Base-by-base conservation (phyloP, 176 grass and related monocot genomes). In the Oryza punctata region DNA sequence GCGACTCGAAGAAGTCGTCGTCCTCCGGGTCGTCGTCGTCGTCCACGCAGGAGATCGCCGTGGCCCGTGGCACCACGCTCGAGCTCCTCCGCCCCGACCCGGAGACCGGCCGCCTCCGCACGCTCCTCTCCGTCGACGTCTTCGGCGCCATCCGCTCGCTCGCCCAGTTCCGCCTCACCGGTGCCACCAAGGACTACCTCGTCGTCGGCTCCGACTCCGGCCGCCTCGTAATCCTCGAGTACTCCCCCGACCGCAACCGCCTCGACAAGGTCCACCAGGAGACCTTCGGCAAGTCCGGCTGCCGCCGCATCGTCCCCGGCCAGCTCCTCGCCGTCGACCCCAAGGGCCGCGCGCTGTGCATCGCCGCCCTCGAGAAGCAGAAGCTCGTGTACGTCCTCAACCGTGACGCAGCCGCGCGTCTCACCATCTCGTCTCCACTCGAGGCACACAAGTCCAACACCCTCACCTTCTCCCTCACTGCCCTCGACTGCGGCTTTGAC, bases 321-420 rank as follows among this genome's bases (percentile, higher is more conserved):
- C 93, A 94, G 91, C 94, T 91, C 61, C 83, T 94, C 21, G 90
- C 96, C 7, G 93, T 96, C 2, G 96, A 99, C 78, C 96, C 96
- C 65, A 99, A 99, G 85, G 96, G 96, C 25, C 93, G 93, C 14
- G 96, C 96, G 15, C 88, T 96, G 27, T 96, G 94, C 91, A 77
- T 96, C 44, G 96, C 89, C 7, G 96, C 96, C 38, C 85, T 90
- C 69, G 96, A 99, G 87, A 99, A 99, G 91, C 93, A 99, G 85
- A 99, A 99, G 87, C 91, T 96, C 16, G 91, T 99, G 23, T 96
- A 99, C 88, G 93, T 99, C 35, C 89, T 99, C 72, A 99, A 96
- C 78, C 87, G 96, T 3, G 96, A 94, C 25, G 81, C 93, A 1
- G 86, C 88, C 12, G 96, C 96, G 10, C 91, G 89, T 45, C 89